Base-by-base conservation (phyloP, 2,329 filamentous ascomycete species). In the Fusarium siculi region DNA sequence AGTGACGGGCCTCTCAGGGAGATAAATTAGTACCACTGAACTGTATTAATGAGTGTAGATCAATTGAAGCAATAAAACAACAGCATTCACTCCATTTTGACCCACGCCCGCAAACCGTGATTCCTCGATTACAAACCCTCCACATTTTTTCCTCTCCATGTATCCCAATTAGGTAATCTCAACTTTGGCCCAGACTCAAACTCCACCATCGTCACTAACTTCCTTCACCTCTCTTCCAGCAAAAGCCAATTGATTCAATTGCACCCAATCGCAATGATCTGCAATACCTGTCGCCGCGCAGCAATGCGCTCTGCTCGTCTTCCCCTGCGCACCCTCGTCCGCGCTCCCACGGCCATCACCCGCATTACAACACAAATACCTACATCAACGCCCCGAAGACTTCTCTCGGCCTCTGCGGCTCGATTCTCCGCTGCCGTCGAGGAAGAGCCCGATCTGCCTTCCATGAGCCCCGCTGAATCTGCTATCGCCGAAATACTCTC, bases 401-500 rank as follows among this genome's bases (percentile, higher is more conserved):
- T 68, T 54, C 58, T 74, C 50, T 64, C 74, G 21, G 61, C 63
- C 2, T 63, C 72, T 14, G 5, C 50, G 12, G 37, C 42, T 40
- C 69, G 67, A 36, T 50, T 68, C 46, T 67, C 66, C 34, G 66
- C 68, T 25, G 61, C 58, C 56, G 40, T 66, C 19, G 59, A 71
- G 12, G 60, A 68, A 28, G 66, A 71, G 30, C 63, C 70, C 18
- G 68, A 77, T 36, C 53, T 78, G 14, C 69, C 79, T 23, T 75
- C 80, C 74, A 81, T 83, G 81, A 77, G 79, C n/a, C 84, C 85
- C 4, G 87, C 88, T 79, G 91, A 93, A 78, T 83, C 85, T 36
- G 83, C 85, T 67, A 88, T 93, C 75, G 92, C 89, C 83, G 85
- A 88, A 65, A 82, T 85, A 55, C 82, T 90, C 58, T 73, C 81